Evolutionary conservation across 2,329 filamentous ascomycete species (phyloP).

Genomic region (Parafenestella ontariensis): DNA sequence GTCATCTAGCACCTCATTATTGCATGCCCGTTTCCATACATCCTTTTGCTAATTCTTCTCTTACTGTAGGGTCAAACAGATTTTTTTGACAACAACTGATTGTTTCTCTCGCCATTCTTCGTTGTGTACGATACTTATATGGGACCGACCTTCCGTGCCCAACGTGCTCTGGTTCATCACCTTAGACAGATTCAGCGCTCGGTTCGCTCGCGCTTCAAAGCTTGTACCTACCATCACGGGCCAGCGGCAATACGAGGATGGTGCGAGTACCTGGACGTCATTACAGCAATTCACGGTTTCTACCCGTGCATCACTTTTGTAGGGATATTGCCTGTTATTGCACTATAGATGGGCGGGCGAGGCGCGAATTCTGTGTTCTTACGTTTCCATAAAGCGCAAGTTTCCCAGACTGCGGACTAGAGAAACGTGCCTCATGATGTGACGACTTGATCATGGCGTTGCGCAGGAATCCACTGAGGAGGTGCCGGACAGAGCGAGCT

Average conservation of each 20-base stretch:
- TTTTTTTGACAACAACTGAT: slow-evolving; percentile 14
- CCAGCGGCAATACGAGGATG: slow-evolving; percentile 25
- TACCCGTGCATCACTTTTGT: slow-evolving; percentile 27
- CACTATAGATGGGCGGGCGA: slow-evolving; percentile 32
- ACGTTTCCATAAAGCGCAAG: slow-evolving; percentile 22
- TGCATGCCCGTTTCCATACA: slow-evolving; percentile 6
- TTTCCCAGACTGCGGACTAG: slow-evolving; percentile 8
- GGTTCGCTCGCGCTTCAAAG: slow-evolving; percentile 12
- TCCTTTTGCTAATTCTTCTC: slow-evolving; percentile 7
- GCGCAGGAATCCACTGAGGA: slow-evolving; percentile 32
- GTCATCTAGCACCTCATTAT: slow-evolving; percentile 13
- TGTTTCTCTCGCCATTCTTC: slow-evolving; percentile 1
- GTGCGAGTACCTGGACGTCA: slow-evolving; percentile 31
- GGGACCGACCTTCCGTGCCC: slow-evolving; percentile 9
- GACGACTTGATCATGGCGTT: slow-evolving; percentile 35
- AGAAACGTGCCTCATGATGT: slow-evolving; percentile 30
- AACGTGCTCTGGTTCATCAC: slow-evolving; percentile 5
- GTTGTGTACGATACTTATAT: neutral
- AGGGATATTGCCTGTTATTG: slow-evolving; percentile 37
- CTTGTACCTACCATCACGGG: slow-evolving; percentile 14
- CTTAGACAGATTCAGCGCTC: slow-evolving; percentile 15
- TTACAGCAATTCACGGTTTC: slow-evolving; percentile 30
- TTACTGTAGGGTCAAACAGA: slow-evolving; percentile 15
- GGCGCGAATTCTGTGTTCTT: slow-evolving; percentile 22
- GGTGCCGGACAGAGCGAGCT: slow-evolving; percentile 32